Evolutionary conservation across 768 basidiomycete genomes (phyloP).

Genomic region (Dentipellis fragilis): DNA sequence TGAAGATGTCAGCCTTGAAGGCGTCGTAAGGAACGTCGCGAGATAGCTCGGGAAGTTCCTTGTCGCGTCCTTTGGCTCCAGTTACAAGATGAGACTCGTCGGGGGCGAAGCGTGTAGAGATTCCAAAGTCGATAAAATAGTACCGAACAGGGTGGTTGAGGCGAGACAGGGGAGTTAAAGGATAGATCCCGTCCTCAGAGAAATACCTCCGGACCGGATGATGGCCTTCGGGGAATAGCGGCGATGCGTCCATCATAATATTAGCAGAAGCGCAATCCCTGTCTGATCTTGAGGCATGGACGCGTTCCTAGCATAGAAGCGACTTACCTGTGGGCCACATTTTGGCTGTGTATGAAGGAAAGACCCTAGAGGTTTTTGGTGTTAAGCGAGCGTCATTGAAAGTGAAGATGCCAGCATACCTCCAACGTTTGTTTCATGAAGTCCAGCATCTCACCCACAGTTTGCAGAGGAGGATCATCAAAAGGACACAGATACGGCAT

Average conservation of each 20-base stretch:
- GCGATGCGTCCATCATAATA: slow-evolving; percentile 15
- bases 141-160: slow-evolving; percentile 28
- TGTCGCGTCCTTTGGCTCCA: slow-evolving; percentile 15
- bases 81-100: slow-evolving; percentile 8
- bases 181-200: slow-evolving; percentile 22
- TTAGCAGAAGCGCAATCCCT: slow-evolving; percentile 11
- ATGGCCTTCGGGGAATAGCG: slow-evolving; percentile 10
- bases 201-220: slow-evolving; percentile 18
- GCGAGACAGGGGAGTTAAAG: slow-evolving; percentile 20
- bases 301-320: too few relatives aligned
- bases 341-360: background rate
- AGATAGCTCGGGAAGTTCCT: slow-evolving; percentile 17
- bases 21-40: slow-evolving; percentile 14
- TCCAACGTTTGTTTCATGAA: background rate
- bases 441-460: background rate
- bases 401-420: too few relatives aligned
- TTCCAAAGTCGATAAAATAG: slow-evolving; percentile 28
- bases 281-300: too few relatives aligned
- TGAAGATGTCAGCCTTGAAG: slow-evolving; percentile 19
- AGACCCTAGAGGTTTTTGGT: background rate
- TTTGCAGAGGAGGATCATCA: background rate
- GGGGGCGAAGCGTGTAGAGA: slow-evolving; percentile 11
- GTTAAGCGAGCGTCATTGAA: too few relatives aligned
- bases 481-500: background rate
- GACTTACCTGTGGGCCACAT: background rate